Evolutionary conservation across 2,329 filamentous ascomycete genomes (phyloP).

Genomic region (Aspergillus versicolor): DNA sequence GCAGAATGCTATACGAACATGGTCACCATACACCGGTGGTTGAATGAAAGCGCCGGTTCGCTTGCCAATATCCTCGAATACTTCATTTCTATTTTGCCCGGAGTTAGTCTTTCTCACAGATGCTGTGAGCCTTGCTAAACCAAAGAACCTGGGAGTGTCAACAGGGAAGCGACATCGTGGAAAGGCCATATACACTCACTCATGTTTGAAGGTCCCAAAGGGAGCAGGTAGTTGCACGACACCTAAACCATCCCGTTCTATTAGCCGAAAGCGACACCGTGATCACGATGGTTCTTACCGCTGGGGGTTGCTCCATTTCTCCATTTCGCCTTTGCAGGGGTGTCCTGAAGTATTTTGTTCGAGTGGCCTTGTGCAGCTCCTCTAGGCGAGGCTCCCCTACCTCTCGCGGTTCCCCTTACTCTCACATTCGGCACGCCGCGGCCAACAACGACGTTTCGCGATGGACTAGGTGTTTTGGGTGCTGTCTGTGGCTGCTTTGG

Average conservation of each 20-base stretch:
- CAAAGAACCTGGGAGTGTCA: constrained; percentile 18
- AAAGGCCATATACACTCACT: constrained; percentile 17
- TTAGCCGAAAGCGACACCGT: neutral
- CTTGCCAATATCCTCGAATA: constrained; percentile 27
- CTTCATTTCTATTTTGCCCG: constrained; percentile 19
- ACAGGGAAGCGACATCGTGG: neutral
- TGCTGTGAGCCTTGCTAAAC: constrained; percentile 15
- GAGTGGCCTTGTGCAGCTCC: constrained; percentile 3
- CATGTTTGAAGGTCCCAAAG: constrained; percentile 23
- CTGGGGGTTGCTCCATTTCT: constrained; percentile 18
- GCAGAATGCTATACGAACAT: constrained; percentile 16
- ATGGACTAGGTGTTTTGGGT: neutral
- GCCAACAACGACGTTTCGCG: neutral
- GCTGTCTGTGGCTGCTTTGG: neutral
- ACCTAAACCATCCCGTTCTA: constrained; percentile 6
- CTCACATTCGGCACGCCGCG: constrained; percentile 7
- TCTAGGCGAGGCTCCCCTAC: neutral
- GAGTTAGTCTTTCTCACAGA: neutral
- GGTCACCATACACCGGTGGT: constrained; percentile 23
- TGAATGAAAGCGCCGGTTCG: constrained; percentile 29
- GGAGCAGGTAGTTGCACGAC: constrained; percentile 17
- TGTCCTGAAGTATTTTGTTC: constrained; percentile 20
- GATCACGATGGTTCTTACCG: constrained; percentile 14
- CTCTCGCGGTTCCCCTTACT: constrained; percentile 7
- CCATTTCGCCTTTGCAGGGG: constrained; percentile 27